Evolutionary conservation across 352 stramenopile genomes (phyloP).

Genomic region (Nothophytophthora sp.): DNA sequence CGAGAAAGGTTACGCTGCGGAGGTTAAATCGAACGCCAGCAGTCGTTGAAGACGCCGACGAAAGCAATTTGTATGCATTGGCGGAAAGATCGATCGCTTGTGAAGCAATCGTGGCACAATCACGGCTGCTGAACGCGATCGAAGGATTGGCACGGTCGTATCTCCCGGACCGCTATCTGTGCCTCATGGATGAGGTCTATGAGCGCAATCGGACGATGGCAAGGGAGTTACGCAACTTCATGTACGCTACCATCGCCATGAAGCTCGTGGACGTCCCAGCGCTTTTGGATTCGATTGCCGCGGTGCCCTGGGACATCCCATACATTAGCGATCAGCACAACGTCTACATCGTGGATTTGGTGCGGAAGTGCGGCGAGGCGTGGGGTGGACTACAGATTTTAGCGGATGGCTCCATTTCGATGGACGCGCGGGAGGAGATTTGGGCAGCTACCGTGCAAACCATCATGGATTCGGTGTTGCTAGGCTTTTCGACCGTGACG

Average conservation of each 20-base stretch:
- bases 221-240: conserved; percentile 59
- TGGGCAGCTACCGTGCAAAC: conserved; percentile 84
- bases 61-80: conserved; percentile 62
- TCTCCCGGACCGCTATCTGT: conserved; percentile 63
- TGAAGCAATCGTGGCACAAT: conserved; percentile 63
- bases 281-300: conserved; percentile 42
- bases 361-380: conserved; percentile 81
- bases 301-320: conserved; percentile 65
- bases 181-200: conserved; percentile 73
- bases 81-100: conserved; percentile 65
- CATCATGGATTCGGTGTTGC: conserved; percentile 90
- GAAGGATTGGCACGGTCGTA: conserved; percentile 66
- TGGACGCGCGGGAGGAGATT: conserved; percentile 70
- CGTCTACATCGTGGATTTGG: conserved; percentile 77
- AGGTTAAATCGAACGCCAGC: conserved; percentile 46
- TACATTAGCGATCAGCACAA: conserved; percentile 76
- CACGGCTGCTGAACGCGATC: conserved; percentile 63
- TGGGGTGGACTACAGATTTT: conserved; percentile 77
- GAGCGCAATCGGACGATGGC: conserved; percentile 48
- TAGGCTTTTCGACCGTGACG: conserved; percentile 88
- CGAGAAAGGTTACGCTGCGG: conserved; percentile 46
- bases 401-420: conserved; percentile 61
- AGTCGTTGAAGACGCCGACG: conserved; percentile 49
- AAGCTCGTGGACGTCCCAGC: conserved; percentile 44
- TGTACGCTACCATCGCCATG: conserved; percentile 57